Percentiles rank a stretch among this genome's conserved stretches.
Evolutionary conservation across 768 basidiomycete genomes (phyloP).

Genomic region (Xerocomellus chrysenteron): DNA sequence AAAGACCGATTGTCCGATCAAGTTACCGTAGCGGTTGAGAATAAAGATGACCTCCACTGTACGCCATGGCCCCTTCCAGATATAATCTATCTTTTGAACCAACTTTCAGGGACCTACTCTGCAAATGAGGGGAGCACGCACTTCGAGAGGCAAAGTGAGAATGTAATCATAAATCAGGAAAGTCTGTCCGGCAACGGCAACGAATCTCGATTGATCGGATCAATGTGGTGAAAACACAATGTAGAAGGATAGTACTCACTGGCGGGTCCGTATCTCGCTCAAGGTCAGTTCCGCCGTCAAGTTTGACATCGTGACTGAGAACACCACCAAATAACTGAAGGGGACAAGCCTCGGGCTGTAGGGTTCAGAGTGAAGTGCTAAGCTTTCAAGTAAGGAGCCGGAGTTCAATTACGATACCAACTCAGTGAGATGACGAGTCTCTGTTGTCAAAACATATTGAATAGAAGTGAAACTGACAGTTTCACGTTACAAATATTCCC

Average conservation of each 20-base stretch:
- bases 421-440: too few relatives aligned
- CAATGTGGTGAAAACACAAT: background rate
- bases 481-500: too few relatives aligned
- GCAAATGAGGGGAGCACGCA: background rate
- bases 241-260: background rate
- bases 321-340: too few relatives aligned
- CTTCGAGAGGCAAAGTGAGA: conserved; percentile 15
- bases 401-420: too few relatives aligned
- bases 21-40: conserved; percentile 15
- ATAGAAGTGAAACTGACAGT: too few relatives aligned
- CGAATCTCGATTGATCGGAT: background rate
- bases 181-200: conserved; percentile 1
- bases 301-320: too few relatives aligned
- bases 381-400: too few relatives aligned
- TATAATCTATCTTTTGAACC: conserved; percentile 3
- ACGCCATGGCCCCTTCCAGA: conserved; percentile 5
- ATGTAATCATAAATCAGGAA: conserved; percentile 6
- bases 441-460: too few relatives aligned
- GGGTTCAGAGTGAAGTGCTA: too few relatives aligned
- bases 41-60: conserved; percentile 13
- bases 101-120: background rate
- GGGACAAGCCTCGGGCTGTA: too few relatives aligned
- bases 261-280: background rate
- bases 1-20: conserved; percentile 7
- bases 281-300: background rate